These are phyloP conservation scores for Boletus mariae DNA, from an alignment of 1,284 basidiomycete genomes.

Conservation along the genomic window DNA sequence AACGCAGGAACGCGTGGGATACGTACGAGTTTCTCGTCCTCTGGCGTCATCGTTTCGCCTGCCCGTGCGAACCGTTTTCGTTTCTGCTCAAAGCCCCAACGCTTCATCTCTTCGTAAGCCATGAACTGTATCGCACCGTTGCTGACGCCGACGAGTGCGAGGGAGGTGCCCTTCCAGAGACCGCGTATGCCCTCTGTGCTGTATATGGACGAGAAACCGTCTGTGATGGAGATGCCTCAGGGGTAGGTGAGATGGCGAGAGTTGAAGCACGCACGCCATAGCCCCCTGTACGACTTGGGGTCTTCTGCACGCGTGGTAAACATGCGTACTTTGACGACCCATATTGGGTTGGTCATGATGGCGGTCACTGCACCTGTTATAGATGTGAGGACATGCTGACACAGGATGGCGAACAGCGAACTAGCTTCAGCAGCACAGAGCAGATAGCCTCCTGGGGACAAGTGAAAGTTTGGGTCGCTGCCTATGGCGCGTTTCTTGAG, in stretches of 20 bases:
- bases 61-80: slow-evolving; percentile 51
- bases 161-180: slow-evolving; percentile 82
- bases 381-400: slow-evolving; percentile 10
- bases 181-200: slow-evolving; percentile 76
- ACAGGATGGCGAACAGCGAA: slow-evolving; percentile 47
- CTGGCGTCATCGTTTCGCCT: slow-evolving; percentile 64
- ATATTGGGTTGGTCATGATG: slow-evolving; percentile 95
- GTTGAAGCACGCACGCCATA: slow-evolving; percentile 61
- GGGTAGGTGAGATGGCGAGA: not conserved
- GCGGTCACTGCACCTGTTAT: slow-evolving; percentile 85
- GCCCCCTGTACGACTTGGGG: slow-evolving; percentile 69
- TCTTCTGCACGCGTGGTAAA: slow-evolving; percentile 77
- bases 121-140: slow-evolving; percentile 98
- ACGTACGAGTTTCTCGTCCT: slow-evolving; percentile 82
- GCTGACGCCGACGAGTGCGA: slow-evolving; percentile 91
- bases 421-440: slow-evolving; percentile 94
- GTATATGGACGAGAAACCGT: slow-evolving; percentile 72
- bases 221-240: slow-evolving; percentile 38
- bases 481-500: slow-evolving; percentile 76
- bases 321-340: slow-evolving; percentile 98
- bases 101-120: slow-evolving; percentile 94
- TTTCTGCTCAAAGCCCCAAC: slow-evolving; percentile 81
- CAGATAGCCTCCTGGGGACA: slow-evolving; percentile 82
- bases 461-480: slow-evolving; percentile 52
- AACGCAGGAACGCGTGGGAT: not conserved